Conservation (phyloP, 176 grass and related monocot genomes). For the Pharus latifolius region DNA sequence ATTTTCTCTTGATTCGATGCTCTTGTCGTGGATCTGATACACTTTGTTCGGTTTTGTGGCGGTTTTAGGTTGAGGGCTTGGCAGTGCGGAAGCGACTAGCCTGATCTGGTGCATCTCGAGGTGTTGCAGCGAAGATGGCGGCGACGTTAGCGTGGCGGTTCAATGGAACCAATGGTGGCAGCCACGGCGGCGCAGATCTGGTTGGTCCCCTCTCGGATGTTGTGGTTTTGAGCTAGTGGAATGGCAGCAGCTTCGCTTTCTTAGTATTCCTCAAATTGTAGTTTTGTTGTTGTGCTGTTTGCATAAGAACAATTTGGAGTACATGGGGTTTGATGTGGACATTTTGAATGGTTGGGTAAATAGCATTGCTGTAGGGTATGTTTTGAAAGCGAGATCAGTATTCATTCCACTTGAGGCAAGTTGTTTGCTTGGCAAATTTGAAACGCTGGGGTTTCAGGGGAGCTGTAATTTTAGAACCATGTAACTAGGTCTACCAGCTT, state of each 20-base stretch:
- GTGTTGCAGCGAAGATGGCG: conserved; percentile 44
- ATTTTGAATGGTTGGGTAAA: conserved; percentile 4
- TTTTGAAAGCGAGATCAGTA: conserved; percentile 6
- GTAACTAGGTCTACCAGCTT: background rate
- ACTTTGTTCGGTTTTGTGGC: background rate
- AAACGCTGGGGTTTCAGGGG: background rate
- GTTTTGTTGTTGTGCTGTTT: background rate
- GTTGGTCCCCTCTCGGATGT: conserved; percentile 23
- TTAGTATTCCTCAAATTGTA: background rate
- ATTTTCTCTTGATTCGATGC: background rate
- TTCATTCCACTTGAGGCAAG: background rate
- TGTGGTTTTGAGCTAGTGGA: conserved; percentile 11
- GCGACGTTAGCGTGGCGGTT: conserved; percentile 75
- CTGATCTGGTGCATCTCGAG: conserved; percentile 15
- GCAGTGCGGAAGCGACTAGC: conserved; percentile 1
- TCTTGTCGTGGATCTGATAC: conserved; percentile 24
- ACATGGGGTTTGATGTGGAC: background rate
- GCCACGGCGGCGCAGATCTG: conserved; percentile 74
- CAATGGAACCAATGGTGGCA: conserved; percentile 59
- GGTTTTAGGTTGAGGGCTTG: conserved; percentile 40
- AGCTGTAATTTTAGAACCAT: background rate
- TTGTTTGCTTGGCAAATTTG: background rate
- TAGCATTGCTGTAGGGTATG: background rate
- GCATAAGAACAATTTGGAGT: background rate
- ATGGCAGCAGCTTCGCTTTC: conserved; percentile 4